Conservation (phyloP, 768 basidiomycete genomes). For the Lentinula edodes region DNA sequence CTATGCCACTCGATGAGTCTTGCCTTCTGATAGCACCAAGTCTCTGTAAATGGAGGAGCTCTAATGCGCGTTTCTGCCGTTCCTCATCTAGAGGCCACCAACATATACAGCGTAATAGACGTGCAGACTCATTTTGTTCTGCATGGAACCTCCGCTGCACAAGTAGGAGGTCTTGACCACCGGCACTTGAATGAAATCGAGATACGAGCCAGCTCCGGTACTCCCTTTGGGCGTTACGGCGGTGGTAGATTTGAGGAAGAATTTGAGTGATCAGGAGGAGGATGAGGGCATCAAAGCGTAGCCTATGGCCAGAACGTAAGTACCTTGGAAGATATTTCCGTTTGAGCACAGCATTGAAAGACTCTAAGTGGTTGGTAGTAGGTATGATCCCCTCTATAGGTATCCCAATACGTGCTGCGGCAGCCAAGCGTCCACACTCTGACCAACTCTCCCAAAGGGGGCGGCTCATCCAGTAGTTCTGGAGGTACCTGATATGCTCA, state of each 20-base stretch:
- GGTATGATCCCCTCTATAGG: slow-evolving; percentile 15
- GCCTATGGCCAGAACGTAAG: slow-evolving; percentile 17
- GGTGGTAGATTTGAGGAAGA: slow-evolving; percentile 7
- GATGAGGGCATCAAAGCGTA: slow-evolving; percentile 23
- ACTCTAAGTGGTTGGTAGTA: slow-evolving; percentile 13
- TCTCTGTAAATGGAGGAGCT: background rate
- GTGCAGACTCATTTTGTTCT: background rate
- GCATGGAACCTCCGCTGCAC: background rate
- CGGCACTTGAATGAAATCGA: background rate
- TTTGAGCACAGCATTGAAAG: slow-evolving; percentile 24
- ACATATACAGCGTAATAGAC: background rate
- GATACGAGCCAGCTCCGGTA: background rate
- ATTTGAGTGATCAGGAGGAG: slow-evolving; percentile 8
- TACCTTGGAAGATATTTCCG: slow-evolving; percentile 16
- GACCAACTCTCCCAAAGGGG: slow-evolving; percentile 30
- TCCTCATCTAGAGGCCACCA: background rate
- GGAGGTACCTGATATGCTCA: slow-evolving; percentile 19
- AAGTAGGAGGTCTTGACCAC: background rate
- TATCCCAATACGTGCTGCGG: slow-evolving; percentile 12
- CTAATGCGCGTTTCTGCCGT: background rate
- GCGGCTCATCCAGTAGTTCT: slow-evolving; percentile 17
- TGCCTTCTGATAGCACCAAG: background rate
- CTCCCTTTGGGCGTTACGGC: background rate
- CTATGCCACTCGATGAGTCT: background rate
- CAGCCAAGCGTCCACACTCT: slow-evolving; percentile 15